Evolutionary conservation across 2,329 filamentous ascomycete species (phyloP), one percentile per base, ranked within the genome.

Genomic region (Neophaeococcomyces aloes): DNA sequence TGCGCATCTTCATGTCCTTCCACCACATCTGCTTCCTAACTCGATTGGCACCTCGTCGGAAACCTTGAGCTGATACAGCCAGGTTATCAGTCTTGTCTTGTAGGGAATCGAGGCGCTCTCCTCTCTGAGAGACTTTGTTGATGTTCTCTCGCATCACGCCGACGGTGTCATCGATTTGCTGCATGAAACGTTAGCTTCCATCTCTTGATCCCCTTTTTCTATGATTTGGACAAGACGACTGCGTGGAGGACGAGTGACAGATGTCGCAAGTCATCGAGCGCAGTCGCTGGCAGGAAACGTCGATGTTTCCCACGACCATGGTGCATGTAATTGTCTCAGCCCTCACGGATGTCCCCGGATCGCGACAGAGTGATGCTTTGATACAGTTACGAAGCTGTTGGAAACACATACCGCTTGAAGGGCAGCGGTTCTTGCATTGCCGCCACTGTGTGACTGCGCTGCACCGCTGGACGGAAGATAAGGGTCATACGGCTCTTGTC

Each of bases 1-100:
- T 91, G 66, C 91, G 81, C 91, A 98, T 98, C 79, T 96, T 96
- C 86, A 95, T 94, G 62, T 96, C 89, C 77, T 96, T 96, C 89
- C 88, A 96, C 89, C 89, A 96, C 89, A 96, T 96, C 68, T 94
- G 81, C 74, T 88, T 89, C 66, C 91, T 81, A 57, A 98, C 89
- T 58, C 86, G 76, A 74, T 96, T 98, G 67, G 93, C 91, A 53
- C 91, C 89, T 55, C 88, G 82, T 59, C 88, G 86, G 78, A 98
- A 98, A 51, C 86, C 87, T 65, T 94, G 87, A 47, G 91, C 89
- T 29, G 88, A 94, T 51, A 82, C 79, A 48, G 88, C 88, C 55
- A 98, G 76, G 68, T 94, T 93, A 70, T 95, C 81, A 46, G 67
- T 95, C 76, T 94, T 94, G 66, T 91, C 83, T 69, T 94, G 85